Base-by-base conservation (phyloP, 805 yeast species). In the Yarrowia porcina region DNA sequence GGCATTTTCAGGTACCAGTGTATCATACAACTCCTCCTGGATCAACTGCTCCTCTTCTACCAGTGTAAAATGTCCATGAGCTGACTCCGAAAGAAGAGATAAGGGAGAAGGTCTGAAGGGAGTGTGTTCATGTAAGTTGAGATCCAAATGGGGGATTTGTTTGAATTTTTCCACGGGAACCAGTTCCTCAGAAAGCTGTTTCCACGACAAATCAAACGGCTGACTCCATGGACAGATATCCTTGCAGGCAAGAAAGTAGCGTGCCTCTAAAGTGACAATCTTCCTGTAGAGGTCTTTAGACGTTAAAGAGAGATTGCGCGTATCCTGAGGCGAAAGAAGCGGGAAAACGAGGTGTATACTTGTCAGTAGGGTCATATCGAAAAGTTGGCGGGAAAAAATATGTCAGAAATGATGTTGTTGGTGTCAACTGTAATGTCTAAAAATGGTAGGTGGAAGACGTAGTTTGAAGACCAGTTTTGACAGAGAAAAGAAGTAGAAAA, bases 211-310 rank as follows among this genome's bases (percentile, higher is more conserved):
- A 7, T 13, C 38, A 15, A 49, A 49, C 28, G 56, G 56, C 6
- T 49, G 56, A n/a, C 56, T 49, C 56, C 56, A 49, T 7, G 56
- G 56, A 49, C 56, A 49, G 21, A 49, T 32, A 10, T 49, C 39
- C 21, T 49, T 49, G 56, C 35, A 8, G 8, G n/a, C 20, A 4
- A 49, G 39, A 13, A 49, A 49, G 27, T 21, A n/a, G 6, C n/a
- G 15, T 0, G 56, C 56, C 8, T 49, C 56, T 8, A 32, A 10
- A 4, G 23, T 4, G 1, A 49, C 56, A 1, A 49, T 6, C 2
- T 20, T 13, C 9, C 21, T 21, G 56, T 49, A 49, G 21, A 20
- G 20, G 13, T 10, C 33, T 15, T 7, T 8, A 10, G 28, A 49
- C 3, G 39, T 20, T 6, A 49, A 21, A 3, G 56, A 32, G 8